phyloP scores from a whole-genome alignment of 371 early-diverging fungal species.

The Mucor saturninus region DNA sequence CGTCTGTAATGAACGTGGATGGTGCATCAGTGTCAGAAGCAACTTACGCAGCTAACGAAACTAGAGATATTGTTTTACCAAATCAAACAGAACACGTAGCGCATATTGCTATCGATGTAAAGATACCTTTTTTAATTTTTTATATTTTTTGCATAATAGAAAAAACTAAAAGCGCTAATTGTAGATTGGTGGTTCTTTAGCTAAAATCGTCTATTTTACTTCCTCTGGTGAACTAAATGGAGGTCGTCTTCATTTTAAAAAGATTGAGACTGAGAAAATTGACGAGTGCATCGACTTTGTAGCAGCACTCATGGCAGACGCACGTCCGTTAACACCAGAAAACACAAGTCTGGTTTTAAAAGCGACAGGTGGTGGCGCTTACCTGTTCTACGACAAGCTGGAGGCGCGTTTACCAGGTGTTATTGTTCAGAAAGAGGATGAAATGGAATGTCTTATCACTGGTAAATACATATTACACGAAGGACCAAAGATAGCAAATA shows the following conservation, averaged over 20 bases:
- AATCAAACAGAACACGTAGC: constrained; percentile 85
- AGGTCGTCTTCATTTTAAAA: constrained; percentile 91
- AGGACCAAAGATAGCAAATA: too few relatives aligned
- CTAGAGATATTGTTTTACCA: constrained; percentile 85
- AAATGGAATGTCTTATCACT: constrained; percentile 85
- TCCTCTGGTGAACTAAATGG: constrained; percentile 64
- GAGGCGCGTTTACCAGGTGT: constrained; percentile 58
- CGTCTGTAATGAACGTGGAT: constrained; percentile 61
- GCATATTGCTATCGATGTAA: constrained; percentile 92
- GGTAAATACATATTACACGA: constrained; percentile 43
- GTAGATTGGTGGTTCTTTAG: constrained; percentile 91
- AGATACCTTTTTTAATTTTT: not conserved
- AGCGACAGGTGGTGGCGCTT: constrained; percentile 91
- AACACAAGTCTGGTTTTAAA: constrained; percentile 56
- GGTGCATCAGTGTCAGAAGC: constrained; percentile 77
- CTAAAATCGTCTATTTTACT: constrained; percentile 92
- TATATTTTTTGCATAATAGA: not conserved
- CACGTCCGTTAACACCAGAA: constrained; percentile 36
- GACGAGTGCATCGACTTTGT: constrained; percentile 90
- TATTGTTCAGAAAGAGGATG: constrained; percentile 79
- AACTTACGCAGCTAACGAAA: constrained; percentile 55
- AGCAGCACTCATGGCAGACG: constrained; percentile 66
- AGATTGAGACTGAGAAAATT: constrained; percentile 92
- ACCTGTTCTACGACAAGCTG: constrained; percentile 70
- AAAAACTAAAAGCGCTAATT: not conserved